Evolutionary conservation across 495 filamentous ascomycete species (phyloP).

Genomic region (Penicillium coprophilum): DNA sequence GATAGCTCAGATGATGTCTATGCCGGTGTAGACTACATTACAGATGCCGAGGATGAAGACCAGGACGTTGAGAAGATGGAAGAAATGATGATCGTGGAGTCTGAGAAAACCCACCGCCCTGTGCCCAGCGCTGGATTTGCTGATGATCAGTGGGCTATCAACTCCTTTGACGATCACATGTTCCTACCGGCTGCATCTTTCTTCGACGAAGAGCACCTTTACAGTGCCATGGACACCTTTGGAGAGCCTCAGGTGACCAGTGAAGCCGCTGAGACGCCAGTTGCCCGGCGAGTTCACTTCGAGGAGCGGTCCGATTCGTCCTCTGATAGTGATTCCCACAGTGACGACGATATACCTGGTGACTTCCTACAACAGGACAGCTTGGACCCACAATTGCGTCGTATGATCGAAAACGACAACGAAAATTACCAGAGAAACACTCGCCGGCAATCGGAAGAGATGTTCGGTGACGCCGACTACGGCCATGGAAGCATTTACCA

Average conservation of each 20-base stretch:
- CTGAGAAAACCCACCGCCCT: constrained; percentile 45
- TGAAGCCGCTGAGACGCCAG: constrained; percentile 44
- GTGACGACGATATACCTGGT: constrained; percentile 63
- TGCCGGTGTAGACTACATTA: constrained; percentile 74
- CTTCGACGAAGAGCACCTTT: constrained; percentile 54
- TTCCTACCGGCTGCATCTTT: constrained; percentile 48
- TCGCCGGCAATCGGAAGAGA: constrained; percentile 44
- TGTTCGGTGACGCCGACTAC: constrained; percentile 47
- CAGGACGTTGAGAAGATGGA: constrained; percentile 69
- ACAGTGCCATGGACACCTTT: constrained; percentile 47
- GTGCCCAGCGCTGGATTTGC: constrained; percentile 29
- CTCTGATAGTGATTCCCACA: constrained; percentile 52
- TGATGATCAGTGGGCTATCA: constrained; percentile 61
- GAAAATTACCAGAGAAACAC: constrained; percentile 45
- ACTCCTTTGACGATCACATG: constrained; percentile 49
- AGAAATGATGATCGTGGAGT: constrained; percentile 67
- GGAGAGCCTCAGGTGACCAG: constrained; percentile 45
- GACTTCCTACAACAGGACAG: constrained; percentile 71
- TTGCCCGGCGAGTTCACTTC: constrained; percentile 52
- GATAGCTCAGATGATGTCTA: constrained; percentile 65
- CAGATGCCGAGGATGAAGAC: constrained; percentile 74
- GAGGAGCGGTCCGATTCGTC: constrained; percentile 51
- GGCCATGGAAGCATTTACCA: constrained; percentile 51
- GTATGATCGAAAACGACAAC: constrained; percentile 64
- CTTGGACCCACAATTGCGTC: constrained; percentile 66